Percentiles rank a stretch among this genome's conserved stretches.
phyloP scores from a whole-genome alignment of 306 rosid genomes.

The Cicer bijugum region DNA sequence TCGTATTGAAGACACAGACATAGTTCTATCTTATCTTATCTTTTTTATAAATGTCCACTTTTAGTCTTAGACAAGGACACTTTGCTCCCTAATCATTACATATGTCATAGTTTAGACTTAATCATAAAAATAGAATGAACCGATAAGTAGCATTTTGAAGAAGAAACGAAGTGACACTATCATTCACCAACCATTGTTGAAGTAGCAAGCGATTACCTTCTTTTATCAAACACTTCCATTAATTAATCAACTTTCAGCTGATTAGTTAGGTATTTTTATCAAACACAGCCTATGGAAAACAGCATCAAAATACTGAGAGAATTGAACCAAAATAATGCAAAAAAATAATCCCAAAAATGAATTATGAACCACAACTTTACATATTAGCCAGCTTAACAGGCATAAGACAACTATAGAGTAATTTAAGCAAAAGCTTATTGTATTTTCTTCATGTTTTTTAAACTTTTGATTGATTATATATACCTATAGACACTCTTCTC shows the following conservation, averaged over 20 bases:
- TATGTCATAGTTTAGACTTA: background rate
- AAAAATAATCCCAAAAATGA: conserved; percentile 21
- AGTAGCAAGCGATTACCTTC: background rate
- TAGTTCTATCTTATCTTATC: background rate
- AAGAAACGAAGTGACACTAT: background rate
- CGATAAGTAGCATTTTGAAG: too few species aligned
- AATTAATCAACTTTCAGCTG: background rate
- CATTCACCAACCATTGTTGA: background rate
- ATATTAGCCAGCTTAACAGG: background rate
- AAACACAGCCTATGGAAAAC: background rate
- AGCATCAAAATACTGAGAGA: conserved; percentile 13
- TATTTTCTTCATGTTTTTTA: background rate
- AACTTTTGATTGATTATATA: conserved; percentile 3
- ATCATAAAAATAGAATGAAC: background rate
- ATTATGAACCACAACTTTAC: background rate
- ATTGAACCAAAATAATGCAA: conserved; percentile 19
- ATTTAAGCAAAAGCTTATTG: conserved; percentile 21
- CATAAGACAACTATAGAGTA: background rate
- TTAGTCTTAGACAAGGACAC: background rate
- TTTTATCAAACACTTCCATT: background rate
- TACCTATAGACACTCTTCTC: background rate
- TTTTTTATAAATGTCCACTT: background rate
- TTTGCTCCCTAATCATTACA: background rate
- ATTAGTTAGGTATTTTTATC: background rate
- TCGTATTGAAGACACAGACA: background rate